Evolutionary conservation across 768 basidiomycete genomes (phyloP).

Genomic region (Auriculariales sp.): DNA sequence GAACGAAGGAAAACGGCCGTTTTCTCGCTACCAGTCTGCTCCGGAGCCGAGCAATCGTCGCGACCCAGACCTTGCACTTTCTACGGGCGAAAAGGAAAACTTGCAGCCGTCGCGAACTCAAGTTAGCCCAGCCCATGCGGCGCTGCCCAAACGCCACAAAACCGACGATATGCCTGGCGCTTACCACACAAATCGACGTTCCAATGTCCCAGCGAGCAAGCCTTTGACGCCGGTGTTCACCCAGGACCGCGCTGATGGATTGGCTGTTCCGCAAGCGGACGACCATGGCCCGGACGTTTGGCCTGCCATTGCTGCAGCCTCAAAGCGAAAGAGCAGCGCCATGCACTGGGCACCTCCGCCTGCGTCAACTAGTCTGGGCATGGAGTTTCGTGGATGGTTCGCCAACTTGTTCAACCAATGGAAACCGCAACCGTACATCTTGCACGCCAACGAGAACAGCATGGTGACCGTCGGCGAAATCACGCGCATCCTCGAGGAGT

Average conservation of each 20-base stretch:
- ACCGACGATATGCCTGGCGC: not conserved
- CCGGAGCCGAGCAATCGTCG: not conserved
- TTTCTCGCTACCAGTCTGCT: not conserved
- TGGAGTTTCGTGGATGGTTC: constrained; percentile 82
- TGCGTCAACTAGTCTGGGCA: constrained; percentile 8
- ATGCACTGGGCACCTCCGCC: constrained; percentile 1
- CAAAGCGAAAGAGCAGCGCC: constrained; percentile 30
- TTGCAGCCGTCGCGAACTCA: constrained; percentile 3
- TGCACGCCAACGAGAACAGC: too few species aligned
- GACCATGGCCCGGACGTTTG: too few species aligned
- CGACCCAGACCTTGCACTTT: too few species aligned
- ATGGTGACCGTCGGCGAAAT: too few species aligned
- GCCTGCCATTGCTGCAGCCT: too few species aligned
- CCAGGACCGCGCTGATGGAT: not conserved
- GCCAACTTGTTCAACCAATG: constrained; percentile 91
- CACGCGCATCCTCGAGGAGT: constrained; percentile 42
- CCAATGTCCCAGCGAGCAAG: not conserved
- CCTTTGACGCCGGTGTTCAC: not conserved
- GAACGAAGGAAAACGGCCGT: not conserved
- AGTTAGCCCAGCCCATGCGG: not conserved
- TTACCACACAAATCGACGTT: not conserved
- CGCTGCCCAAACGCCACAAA: too few species aligned
- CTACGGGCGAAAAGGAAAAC: constrained; percentile 35
- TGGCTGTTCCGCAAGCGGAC: constrained; percentile 10
- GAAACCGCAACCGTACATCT: constrained; percentile 44